Evolutionary conservation across 2,329 filamentous ascomycete species (phyloP).

Genomic region (Venturia nashicola): DNA sequence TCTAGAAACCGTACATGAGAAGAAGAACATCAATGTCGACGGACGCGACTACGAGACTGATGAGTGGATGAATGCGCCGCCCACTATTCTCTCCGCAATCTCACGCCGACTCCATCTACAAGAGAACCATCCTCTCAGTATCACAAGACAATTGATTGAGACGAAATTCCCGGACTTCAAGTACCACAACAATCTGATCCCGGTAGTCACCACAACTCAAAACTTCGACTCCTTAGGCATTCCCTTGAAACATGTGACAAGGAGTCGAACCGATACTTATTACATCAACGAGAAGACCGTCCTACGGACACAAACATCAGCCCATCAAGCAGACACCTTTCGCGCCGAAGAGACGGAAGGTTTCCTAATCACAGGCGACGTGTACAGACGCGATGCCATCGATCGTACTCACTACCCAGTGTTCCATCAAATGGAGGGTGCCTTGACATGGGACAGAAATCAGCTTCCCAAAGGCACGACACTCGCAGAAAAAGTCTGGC

Average conservation of each 20-base stretch:
- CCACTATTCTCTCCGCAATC: slow-evolving; percentile 62
- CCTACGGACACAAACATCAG: slow-evolving; percentile 85
- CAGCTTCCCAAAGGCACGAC: slow-evolving; percentile 46
- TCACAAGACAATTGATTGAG: slow-evolving; percentile 87
- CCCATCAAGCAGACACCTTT: slow-evolving; percentile 80
- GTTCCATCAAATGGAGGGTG: slow-evolving; percentile 98
- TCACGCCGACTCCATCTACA: slow-evolving; percentile 78
- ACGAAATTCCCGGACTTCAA: slow-evolving; percentile 71
- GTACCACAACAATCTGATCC: slow-evolving; percentile 66
- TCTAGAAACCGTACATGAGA: not conserved
- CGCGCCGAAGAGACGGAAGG: slow-evolving; percentile 59
- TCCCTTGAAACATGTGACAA: slow-evolving; percentile 73
- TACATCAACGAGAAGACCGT: slow-evolving; percentile 80
- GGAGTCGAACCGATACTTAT: slow-evolving; percentile 83
- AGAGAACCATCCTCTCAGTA: slow-evolving; percentile 76
- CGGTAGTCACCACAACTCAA: slow-evolving; percentile 70
- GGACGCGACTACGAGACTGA: slow-evolving; percentile 49
- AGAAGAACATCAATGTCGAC: not conserved
- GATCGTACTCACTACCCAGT: slow-evolving; percentile 92
- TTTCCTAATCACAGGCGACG: slow-evolving; percentile 86
- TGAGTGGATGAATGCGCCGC: slow-evolving; percentile 72
- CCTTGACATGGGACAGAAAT: slow-evolving; percentile 71
- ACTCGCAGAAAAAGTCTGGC: slow-evolving; percentile 48
- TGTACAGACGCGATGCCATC: slow-evolving; percentile 89
- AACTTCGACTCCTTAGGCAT: slow-evolving; percentile 99